Conservation (phyloP, 805 yeast species). For the Zygotorulaspora florentina region DNA sequence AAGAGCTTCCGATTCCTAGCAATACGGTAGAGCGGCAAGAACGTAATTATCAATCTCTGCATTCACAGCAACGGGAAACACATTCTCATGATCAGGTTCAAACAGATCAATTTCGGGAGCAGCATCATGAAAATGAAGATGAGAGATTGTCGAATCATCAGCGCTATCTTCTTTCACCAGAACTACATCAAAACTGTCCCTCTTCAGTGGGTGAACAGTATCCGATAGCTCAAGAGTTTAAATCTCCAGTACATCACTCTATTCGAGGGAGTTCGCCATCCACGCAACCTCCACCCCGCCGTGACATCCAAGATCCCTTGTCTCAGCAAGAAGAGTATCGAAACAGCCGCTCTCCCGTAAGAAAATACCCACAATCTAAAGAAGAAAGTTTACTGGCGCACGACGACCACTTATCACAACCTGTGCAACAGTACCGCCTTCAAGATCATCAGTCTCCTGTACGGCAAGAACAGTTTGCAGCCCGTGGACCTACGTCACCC, state of each 20-base stretch:
- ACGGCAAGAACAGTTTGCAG: not conserved
- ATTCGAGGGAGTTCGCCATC: not conserved
- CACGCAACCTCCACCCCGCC: not conserved
- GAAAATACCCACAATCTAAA: not conserved
- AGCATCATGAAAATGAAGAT: too few relatives aligned
- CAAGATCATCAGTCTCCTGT: conserved; percentile 11
- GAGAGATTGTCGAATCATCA: too few relatives aligned
- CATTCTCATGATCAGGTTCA: too few relatives aligned
- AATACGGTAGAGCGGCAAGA: too few relatives aligned
- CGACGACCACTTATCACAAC: not conserved
- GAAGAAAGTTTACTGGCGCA: not conserved
- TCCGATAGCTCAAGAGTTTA: not conserved
- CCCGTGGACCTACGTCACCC: not conserved
- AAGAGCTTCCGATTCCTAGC: too few relatives aligned
- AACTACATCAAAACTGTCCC: not conserved
- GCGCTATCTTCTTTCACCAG: not conserved
- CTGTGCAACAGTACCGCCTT: conserved; percentile 13
- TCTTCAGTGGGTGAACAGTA: not conserved
- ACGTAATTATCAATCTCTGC: too few relatives aligned
- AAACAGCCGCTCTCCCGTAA: not conserved
- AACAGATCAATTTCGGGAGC: too few relatives aligned
- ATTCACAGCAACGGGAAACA: too few relatives aligned
- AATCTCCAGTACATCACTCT: not conserved
- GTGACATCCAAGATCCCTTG: conserved; percentile 3
- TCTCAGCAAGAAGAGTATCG: not conserved